Evolutionary conservation across 306 rosid genomes (phyloP).

Genomic region (Cajanus cajan): DNA sequence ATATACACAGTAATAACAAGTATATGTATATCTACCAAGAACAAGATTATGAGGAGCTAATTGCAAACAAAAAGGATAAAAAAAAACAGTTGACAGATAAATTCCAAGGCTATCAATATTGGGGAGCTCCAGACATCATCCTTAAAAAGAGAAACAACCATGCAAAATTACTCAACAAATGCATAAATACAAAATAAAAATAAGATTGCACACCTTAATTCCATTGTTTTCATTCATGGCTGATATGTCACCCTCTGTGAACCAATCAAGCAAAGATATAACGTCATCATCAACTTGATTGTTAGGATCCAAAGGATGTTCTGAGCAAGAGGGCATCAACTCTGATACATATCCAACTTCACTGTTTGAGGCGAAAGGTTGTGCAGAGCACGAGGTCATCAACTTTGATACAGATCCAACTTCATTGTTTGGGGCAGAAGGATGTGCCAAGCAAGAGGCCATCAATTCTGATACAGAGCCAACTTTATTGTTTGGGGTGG

Average conservation of each 20-base stretch:
- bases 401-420: constrained; percentile 28
- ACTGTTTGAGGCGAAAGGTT: constrained; percentile 25
- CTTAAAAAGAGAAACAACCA: not conserved
- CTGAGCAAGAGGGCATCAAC: constrained; percentile 15
- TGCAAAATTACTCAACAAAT: not conserved
- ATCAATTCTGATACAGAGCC: not conserved
- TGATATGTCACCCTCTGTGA: constrained; percentile 15
- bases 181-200: not conserved
- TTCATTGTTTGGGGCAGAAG: constrained; percentile 21
- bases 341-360: constrained; percentile 38
- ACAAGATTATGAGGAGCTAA: not conserved
- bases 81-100: not conserved
- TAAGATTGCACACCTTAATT: constrained; percentile 45
- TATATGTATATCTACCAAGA: constrained; percentile 17
- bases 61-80: not conserved
- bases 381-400: constrained; percentile 18
- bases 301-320: constrained; percentile 25
- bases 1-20: not conserved
- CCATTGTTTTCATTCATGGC: constrained; percentile 5
- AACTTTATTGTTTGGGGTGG: constrained; percentile 29
- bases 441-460: not conserved
- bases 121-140: not conserved
- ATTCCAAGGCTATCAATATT: not conserved
- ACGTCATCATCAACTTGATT: constrained; percentile 34
- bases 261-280: constrained; percentile 11